A percentile compares a stretch with the other conserved stretches of the same genome.
phyloP scores from a whole-genome alignment of 768 basidiomycete genomes.

The Lentinula boryana region DNA sequence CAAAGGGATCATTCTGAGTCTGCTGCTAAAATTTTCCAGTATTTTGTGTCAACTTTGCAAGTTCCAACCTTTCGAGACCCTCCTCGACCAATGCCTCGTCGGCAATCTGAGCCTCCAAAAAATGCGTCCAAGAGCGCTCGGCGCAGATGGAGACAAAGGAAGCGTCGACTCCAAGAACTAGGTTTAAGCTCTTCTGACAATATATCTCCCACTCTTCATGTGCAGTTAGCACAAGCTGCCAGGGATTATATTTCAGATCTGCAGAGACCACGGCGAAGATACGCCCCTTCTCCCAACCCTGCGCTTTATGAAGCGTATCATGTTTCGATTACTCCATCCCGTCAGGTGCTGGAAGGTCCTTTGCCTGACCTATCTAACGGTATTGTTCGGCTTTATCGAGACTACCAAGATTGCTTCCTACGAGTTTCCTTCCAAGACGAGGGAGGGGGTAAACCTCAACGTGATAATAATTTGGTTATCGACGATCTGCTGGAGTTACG shows the following conservation, averaged over 20 bases:
- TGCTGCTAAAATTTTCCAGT: background rate
- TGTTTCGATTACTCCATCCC: background rate
- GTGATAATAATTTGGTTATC: conserved; percentile 25
- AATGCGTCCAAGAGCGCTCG: background rate
- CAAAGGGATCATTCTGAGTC: background rate
- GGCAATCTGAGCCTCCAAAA: background rate
- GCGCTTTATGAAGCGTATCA: conserved; percentile 2
- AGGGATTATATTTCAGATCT: background rate
- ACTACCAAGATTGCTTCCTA: conserved; percentile 34
- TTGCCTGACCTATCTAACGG: conserved; percentile 4
- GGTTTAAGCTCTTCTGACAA: background rate
- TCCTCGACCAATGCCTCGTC: background rate
- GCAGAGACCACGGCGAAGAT: background rate
- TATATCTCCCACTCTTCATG: background rate
- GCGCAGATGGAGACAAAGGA: background rate
- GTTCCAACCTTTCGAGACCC: background rate
- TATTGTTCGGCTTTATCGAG: background rate
- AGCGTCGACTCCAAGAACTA: background rate
- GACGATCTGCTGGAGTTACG: conserved; percentile 23
- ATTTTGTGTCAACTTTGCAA: background rate
- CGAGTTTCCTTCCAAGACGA: conserved; percentile 46
- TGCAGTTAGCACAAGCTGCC: background rate
- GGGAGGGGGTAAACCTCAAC: conserved; percentile 28
- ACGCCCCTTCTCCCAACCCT: background rate
- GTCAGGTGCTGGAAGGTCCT: conserved; percentile 1